Evolutionary conservation across 805 yeast species (phyloP).

Genomic region (Monosporozyma aerobia): DNA sequence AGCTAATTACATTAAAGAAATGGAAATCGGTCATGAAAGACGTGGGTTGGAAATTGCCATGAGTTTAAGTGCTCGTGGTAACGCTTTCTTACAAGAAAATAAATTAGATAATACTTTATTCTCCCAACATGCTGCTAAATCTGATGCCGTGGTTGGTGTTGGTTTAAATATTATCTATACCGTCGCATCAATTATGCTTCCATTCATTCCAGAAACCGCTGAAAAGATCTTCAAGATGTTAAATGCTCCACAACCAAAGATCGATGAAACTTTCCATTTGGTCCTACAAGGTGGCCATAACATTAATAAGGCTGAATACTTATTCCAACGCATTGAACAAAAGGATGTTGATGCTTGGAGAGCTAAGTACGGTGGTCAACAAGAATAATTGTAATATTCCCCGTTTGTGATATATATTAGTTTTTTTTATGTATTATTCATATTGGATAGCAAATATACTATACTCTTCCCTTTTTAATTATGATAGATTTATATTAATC

Average conservation of each 20-base stretch:
- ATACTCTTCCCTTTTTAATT: neutral
- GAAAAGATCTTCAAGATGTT: slow-evolving; percentile 64
- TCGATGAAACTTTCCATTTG: slow-evolving; percentile 65
- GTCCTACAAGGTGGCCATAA: slow-evolving; percentile 72
- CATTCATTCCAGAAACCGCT: slow-evolving; percentile 85
- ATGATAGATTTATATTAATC: neutral
- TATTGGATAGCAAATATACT: neutral
- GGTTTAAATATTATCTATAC: slow-evolving; percentile 83
- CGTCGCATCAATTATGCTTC: slow-evolving; percentile 72
- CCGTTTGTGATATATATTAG: neutral
- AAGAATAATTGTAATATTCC: slow-evolving; percentile 21
- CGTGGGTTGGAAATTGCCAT: slow-evolving; percentile 87
- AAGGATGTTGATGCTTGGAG: slow-evolving; percentile 84
- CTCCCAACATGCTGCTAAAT: slow-evolving; percentile 61
- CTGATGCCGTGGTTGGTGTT: slow-evolving; percentile 88
- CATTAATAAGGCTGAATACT: slow-evolving; percentile 82
- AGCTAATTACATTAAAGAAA: slow-evolving; percentile 50
- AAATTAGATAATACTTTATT: slow-evolving; percentile 84
- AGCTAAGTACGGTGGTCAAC: slow-evolving; percentile 73
- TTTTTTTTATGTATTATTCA: neutral
- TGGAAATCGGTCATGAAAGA: slow-evolving; percentile 76
- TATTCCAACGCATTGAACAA: slow-evolving; percentile 88
- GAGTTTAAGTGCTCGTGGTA: slow-evolving; percentile 88
- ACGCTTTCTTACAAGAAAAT: slow-evolving; percentile 90
- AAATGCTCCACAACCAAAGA: slow-evolving; percentile 70